Conservation (phyloP, 495 filamentous ascomycete genomes). For the Aspergillus hancockii region DNA sequence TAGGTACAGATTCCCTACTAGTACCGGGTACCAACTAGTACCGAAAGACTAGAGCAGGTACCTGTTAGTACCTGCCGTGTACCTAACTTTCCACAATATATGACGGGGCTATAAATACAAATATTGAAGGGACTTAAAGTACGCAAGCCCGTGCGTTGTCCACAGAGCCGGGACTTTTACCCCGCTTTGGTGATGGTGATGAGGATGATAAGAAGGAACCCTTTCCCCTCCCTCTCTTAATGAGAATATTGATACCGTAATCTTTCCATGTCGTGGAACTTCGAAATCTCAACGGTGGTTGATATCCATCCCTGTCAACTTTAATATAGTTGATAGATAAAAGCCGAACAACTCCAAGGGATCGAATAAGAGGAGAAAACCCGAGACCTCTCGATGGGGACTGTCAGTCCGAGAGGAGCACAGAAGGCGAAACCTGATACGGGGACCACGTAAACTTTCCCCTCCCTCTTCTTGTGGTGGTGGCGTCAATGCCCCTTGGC, state of each 20-base stretch:
- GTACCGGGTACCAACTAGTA: neutral
- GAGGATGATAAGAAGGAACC: neutral
- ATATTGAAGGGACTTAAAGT: neutral
- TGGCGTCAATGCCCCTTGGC: slow-evolving; percentile 1
- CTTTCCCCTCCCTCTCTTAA: neutral
- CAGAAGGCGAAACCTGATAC: neutral
- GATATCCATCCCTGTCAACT: neutral
- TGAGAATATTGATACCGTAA: neutral
- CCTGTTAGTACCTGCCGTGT: neutral
- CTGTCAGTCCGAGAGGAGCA: neutral
- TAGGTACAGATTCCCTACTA: neutral
- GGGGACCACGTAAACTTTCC: neutral
- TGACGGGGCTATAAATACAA: neutral
- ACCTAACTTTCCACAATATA: neutral
- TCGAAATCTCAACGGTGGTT: neutral
- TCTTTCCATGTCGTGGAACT: neutral
- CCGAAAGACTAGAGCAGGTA: neutral
- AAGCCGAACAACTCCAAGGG: neutral
- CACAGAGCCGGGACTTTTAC: neutral
- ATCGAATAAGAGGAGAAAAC: neutral
- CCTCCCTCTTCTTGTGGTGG: neutral
- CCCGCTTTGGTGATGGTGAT: neutral
- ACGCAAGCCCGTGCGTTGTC: neutral
- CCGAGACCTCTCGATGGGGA: too few species aligned
- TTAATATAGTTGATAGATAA: neutral